These are phyloP conservation scores for Saccharum officinarum DNA, from an alignment of 176 grass and related monocot species.

Conservation along the genomic window DNA sequence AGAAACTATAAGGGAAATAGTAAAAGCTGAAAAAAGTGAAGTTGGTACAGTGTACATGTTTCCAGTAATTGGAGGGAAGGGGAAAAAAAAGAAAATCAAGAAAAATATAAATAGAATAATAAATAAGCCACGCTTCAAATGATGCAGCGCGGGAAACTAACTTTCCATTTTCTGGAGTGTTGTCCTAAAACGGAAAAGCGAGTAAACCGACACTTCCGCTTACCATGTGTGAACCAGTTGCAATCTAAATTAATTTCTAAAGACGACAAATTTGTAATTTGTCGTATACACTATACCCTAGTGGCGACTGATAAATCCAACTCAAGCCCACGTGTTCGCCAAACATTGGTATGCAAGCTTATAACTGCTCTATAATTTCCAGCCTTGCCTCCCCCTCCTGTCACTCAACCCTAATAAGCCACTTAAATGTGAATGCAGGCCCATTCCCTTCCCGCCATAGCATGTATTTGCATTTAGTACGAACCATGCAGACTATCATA, in stretches of 20 bases:
- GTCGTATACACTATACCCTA: constrained; percentile 19
- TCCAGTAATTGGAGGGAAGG: neutral
- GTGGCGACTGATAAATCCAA: neutral
- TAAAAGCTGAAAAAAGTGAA: neutral
- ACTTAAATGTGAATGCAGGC: neutral
- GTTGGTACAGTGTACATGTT: neutral
- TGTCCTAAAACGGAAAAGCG: neutral
- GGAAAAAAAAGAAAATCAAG: constrained; percentile 3
- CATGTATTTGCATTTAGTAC: neutral
- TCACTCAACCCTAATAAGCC: neutral
- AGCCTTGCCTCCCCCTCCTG: neutral
- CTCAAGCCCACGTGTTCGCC: neutral
- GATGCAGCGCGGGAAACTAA: neutral
- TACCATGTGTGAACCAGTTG: neutral
- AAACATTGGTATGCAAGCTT: neutral
- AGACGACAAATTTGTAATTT: neutral
- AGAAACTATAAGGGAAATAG: constrained; percentile 31
- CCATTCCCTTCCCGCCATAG: neutral
- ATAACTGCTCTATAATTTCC: neutral
- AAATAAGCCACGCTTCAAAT: neutral
- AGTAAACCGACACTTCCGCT: neutral
- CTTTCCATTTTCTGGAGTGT: neutral
- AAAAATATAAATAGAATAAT: neutral
- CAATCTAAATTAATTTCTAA: constrained; percentile 15
- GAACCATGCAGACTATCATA: neutral